These are phyloP conservation scores for Coemansia erecta DNA, from an alignment of 192 early-diverging fungal species.

Conservation along the genomic window DNA sequence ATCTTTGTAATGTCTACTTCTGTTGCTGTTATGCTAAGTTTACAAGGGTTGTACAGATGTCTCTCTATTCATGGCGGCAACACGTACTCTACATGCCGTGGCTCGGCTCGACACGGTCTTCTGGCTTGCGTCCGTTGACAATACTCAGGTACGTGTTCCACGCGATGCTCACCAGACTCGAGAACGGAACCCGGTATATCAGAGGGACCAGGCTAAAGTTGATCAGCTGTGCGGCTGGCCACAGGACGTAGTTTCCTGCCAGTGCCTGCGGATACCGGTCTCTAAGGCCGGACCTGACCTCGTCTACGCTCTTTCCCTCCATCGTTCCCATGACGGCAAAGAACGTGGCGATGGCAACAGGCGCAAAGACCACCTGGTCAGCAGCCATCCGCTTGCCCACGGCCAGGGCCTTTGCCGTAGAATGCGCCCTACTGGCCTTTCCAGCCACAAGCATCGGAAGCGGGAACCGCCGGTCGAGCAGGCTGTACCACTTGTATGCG, in stretches of 20 bases:
- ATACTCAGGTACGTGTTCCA: slow-evolving; percentile 73
- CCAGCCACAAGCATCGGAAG: too few relatives aligned
- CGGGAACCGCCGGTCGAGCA: slow-evolving; percentile 62
- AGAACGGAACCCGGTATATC: slow-evolving; percentile 63
- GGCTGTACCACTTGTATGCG: slow-evolving; percentile 62
- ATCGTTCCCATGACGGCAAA: slow-evolving; percentile 60
- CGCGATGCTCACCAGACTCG: slow-evolving; percentile 60
- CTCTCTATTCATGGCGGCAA: too few relatives aligned
- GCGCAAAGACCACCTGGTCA: slow-evolving; percentile 66
- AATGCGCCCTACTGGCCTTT: slow-evolving; percentile 12
- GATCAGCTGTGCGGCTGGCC: slow-evolving; percentile 69
- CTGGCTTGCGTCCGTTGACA: slow-evolving; percentile 45
- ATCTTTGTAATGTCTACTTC: too few relatives aligned
- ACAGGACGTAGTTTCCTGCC: slow-evolving; percentile 44
- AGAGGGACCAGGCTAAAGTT: slow-evolving; percentile 71
- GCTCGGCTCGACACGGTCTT: too few relatives aligned
- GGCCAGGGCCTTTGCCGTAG: slow-evolving; percentile 8
- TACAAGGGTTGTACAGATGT: too few relatives aligned
- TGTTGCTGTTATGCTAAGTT: too few relatives aligned
- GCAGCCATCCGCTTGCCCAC: slow-evolving; percentile 54
- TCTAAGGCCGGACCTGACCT: slow-evolving; percentile 56
- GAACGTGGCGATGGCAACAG: slow-evolving; percentile 60
- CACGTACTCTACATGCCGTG: too few relatives aligned
- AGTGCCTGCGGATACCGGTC: slow-evolving; percentile 22
- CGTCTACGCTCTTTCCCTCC: slow-evolving; percentile 53